These are phyloP conservation scores for Debaryomyces sp. DNA, from an alignment of 1,139 yeast genomes.

Conservation along the genomic window DNA sequence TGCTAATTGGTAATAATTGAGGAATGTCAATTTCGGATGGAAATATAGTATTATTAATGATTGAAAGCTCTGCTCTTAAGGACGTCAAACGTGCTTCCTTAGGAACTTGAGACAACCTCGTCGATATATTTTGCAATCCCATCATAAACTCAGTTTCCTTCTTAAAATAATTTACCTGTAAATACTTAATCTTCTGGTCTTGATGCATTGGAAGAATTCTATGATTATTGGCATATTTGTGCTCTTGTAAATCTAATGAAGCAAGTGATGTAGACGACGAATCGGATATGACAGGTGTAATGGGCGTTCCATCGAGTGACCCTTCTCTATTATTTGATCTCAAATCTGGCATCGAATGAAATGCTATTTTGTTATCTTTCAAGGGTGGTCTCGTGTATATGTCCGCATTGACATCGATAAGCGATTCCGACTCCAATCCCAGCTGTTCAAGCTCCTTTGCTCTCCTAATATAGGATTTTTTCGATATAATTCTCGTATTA, in stretches of 20 bases:
- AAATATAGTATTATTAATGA: conserved; percentile 71
- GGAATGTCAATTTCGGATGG: conserved; percentile 97
- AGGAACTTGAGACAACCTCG: conserved; percentile 83
- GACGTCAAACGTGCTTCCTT: conserved; percentile 89
- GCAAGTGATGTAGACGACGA: conserved; percentile 25
- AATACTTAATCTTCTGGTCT: conserved; percentile 53
- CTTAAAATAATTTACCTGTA: conserved; percentile 79
- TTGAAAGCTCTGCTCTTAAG: conserved; percentile 82
- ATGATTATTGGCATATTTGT: conserved; percentile 17
- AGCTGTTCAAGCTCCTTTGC: conserved; percentile 16
- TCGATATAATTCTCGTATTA: conserved; percentile 34
- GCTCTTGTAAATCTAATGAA: conserved; percentile 24
- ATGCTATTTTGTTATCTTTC: conserved; percentile 6
- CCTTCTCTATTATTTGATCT: conserved; percentile 4
- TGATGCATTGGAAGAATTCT: conserved; percentile 18
- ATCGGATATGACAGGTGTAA: conserved; percentile 22
- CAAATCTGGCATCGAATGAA: conserved; percentile 29
- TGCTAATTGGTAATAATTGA: conserved; percentile 64
- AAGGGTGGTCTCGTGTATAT: conserved; percentile 4
- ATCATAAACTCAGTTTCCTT: conserved; percentile 90
- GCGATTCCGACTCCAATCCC: background rate
- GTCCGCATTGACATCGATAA: background rate
- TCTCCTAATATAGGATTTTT: conserved; percentile 19
- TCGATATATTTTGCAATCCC: conserved; percentile 84
- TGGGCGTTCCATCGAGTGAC: conserved; percentile 14